Base-by-base conservation (phyloP, 352 stramenopile genomes). In the Globisporangium viniferum region DNA sequence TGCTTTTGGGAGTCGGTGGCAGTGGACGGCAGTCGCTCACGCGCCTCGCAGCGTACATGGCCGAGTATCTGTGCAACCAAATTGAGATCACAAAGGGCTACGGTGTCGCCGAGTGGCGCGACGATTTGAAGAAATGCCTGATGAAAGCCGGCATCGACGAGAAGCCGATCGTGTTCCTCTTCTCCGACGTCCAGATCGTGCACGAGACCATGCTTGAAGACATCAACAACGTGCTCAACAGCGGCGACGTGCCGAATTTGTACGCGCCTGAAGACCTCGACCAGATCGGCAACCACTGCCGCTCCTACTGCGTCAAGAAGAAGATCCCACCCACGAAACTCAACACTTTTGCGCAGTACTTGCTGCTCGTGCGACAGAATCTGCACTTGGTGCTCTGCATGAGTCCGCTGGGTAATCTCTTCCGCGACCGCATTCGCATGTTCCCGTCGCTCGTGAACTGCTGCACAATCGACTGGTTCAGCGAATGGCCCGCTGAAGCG, bases 11-110 rank as follows among this genome's bases (percentile, higher is more conserved):
- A 15, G 93, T 98, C 0, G 96, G 96, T 44, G 95, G 95, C 0
- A 98, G 89, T 57, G 95, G 95, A 3, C 81, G 95, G 0, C 95
- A 98, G 71, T 96, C 83, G 1, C 74, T 98, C 7, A 98, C 94
- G 9, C 77, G 92, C 6, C 67, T 98, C 0, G 93, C 94, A 1
- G 82, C 93, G 5, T 98, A 96, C 71, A 98, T 98, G 80, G 91
- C 93, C 2, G 92, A 97, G 44, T 98, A 97, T 54, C 65, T 85
- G 1, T 88, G 95, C 59, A 94, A 90, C n/a, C 94, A 98, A 62
- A 97, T 98, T 31, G 95, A 98, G 68, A 98, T 98, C 62, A 88
- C 90, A 2, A 98, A 98, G 69, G 93, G 90, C 7, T 98, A 98
- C 62, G 90, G 93, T 0, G 91, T 96, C 51, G 70, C 78, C 0